These are phyloP conservation scores for Botrytis fabae DNA, from an alignment of 2,329 filamentous ascomycete species.

Conservation along the genomic window DNA sequence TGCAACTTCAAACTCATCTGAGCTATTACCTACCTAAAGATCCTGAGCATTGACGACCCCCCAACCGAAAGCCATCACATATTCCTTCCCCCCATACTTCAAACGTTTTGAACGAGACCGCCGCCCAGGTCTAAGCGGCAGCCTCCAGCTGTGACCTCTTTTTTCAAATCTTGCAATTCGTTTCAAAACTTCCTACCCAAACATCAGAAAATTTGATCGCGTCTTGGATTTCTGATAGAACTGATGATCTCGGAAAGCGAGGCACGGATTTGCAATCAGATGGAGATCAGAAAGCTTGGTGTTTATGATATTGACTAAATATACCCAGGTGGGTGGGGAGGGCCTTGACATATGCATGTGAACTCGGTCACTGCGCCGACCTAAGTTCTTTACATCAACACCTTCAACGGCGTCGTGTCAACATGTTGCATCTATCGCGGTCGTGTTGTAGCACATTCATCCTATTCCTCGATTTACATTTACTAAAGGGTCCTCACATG, in stretches of 20 bases:
- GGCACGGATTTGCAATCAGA: background rate
- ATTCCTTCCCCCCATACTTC: background rate
- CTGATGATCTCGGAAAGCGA: background rate
- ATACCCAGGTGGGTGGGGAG: background rate
- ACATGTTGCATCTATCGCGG: background rate
- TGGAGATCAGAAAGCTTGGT: background rate
- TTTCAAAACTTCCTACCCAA: constrained; percentile 1
- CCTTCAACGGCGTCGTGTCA: background rate
- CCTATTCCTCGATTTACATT: background rate
- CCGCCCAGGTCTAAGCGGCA: background rate
- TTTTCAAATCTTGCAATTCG: background rate
- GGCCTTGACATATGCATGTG: background rate
- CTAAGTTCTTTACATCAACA: background rate
- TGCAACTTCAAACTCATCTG: background rate
- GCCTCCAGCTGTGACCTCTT: background rate
- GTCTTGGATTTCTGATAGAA: background rate
- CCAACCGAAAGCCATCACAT: background rate
- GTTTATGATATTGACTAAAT: background rate
- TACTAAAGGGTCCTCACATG: background rate
- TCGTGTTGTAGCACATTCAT: background rate
- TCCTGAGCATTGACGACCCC: background rate
- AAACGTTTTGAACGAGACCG: background rate
- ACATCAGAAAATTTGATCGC: background rate
- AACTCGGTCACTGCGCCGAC: background rate
- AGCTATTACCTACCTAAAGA: background rate